Base-by-base conservation (phyloP, 257 asterid genomes). In the Rehmannia glutinosa region DNA sequence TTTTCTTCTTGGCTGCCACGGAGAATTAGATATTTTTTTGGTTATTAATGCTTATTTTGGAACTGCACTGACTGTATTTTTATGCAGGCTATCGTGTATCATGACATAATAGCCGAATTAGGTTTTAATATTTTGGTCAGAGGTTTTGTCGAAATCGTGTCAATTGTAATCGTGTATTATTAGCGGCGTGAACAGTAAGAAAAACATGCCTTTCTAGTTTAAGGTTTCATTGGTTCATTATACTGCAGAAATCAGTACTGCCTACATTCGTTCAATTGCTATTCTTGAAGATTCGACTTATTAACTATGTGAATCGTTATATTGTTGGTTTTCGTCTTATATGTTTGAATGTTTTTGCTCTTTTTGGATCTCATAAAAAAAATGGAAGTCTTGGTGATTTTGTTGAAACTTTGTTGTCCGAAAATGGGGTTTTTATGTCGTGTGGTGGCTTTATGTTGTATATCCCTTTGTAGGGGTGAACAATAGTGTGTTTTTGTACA, bases 151-250 rank as follows among this genome's bases (percentile, higher is more conserved):
- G 41, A 70, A 66, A n/a, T 8, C 21, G 12, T 47, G 53, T 70
- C 55, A 51, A n/a, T 42, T 78, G 82, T 76, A 73, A 61, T 59
- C 72, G 69, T 75, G 75, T 76, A 74, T 62, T 73, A 62, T 66
- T 72, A 72, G 73, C 54, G 72, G 39, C 51, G 33, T 35, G 65
- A 7, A 55, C 42, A 25, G 62, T 30, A 15, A 2, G 24, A 30
- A 55, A 28, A 55, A 43, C 17, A 16, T 9, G 10, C 43, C 60
- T 58, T 64, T 16, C 49, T 20, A 41, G 38, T 64, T 64, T 71
- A n/a, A n/a, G n/a, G n/a, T n/a, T n/a, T n/a, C n/a, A n/a, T n/a
- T n/a, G n/a, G n/a, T n/a, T n/a, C n/a, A n/a, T n/a, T n/a, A n/a
- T 41, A 71, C 57, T 74, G 75, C 70, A 49, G 65, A n/a, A 63